Evolutionary conservation across 1,284 basidiomycete genomes (phyloP), one percentile per base, ranked within the genome.

Genomic region (Rhodofomes roseus): DNA sequence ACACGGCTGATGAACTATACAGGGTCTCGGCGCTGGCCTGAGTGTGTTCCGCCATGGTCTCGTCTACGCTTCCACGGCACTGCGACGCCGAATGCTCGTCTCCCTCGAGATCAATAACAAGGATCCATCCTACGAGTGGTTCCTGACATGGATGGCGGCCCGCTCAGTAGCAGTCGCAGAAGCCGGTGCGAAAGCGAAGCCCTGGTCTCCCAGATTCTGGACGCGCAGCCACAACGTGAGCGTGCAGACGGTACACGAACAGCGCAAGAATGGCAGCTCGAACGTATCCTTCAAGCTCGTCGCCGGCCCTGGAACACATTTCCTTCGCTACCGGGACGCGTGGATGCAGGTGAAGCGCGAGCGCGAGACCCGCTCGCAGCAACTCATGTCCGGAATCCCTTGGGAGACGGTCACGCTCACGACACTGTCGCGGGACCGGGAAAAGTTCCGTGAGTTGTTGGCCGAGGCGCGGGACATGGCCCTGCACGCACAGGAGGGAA

Each of bases 391-490:
- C 1, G 96, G 96, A 2, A 86, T 87, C 5, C 97, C 97, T 55
- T 99, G 96, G 95, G 97, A 99, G 75, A 99, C 96, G 0, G 87
- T 99, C 44, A 97, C 92, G 31, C 80, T 99, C 41, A 99, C 96
- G 2, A 92, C 97, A 0, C 83, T 99, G 40, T 95, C 93, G 9
- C 81, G 89, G 31, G 94, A 96, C 70, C 87, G 95, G 23, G 72
- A 74, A 8, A 77, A 99, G 20, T 97, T 99, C 69, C 85, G 93
- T 0, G 70, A 81, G 46, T 80, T 99, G 12, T 83, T 99, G 3
- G 76, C 83, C 3, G 96, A 99, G 72, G 96, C 97, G 23, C 82
- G 94, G 48, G 89, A 93, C 68, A 79, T 97, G 39, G 96, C 96
- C 0, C 83, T 97, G 76, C 81, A 81, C 43, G 89, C 85, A 0